Evolutionary conservation across 169 alveolate genomes (phyloP).

Genomic region (Neospora caninum): DNA sequence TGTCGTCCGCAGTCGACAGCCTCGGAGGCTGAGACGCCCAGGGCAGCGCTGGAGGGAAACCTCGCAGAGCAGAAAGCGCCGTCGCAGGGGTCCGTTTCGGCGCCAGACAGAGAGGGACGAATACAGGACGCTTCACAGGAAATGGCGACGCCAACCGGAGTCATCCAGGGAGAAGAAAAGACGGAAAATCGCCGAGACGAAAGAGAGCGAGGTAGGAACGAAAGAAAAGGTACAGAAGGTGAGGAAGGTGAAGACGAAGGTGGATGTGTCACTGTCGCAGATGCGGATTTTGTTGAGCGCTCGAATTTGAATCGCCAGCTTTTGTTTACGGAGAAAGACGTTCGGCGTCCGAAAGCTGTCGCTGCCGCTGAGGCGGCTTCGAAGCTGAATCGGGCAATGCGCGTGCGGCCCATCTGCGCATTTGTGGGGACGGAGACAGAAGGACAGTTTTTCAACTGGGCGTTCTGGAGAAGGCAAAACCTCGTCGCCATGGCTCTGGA

Average conservation of each 20-base stretch:
- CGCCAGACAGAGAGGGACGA: too few species aligned
- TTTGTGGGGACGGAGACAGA: conserved; percentile 36
- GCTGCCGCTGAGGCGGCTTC: conserved; percentile 60
- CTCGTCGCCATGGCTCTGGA: conserved; percentile 60
- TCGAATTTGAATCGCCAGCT: conserved; percentile 97
- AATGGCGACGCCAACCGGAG: too few species aligned
- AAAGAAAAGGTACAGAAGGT: neutral
- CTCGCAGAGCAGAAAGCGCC: neutral
- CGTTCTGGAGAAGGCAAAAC: conserved; percentile 44
- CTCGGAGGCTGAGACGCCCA: neutral
- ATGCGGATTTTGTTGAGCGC: conserved; percentile 97
- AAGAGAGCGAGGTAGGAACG: too few species aligned
- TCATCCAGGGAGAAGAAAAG: too few species aligned
- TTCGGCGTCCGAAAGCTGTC: conserved; percentile 54
- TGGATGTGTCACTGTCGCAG: conserved; percentile 90
- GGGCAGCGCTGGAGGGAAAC: neutral
- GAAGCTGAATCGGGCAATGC: conserved; percentile 40
- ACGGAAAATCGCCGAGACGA: too few species aligned
- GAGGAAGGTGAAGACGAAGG: neutral
- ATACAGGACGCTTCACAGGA: too few species aligned
- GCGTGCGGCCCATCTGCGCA: conserved; percentile 14
- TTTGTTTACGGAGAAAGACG: conserved; percentile 88
- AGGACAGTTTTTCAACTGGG: neutral
- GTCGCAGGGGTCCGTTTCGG: neutral
- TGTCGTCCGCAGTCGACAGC: neutral